These are phyloP conservation scores for Carex sylvatica DNA, from an alignment of 202 grass and related monocot genomes.

Conservation along the genomic window DNA sequence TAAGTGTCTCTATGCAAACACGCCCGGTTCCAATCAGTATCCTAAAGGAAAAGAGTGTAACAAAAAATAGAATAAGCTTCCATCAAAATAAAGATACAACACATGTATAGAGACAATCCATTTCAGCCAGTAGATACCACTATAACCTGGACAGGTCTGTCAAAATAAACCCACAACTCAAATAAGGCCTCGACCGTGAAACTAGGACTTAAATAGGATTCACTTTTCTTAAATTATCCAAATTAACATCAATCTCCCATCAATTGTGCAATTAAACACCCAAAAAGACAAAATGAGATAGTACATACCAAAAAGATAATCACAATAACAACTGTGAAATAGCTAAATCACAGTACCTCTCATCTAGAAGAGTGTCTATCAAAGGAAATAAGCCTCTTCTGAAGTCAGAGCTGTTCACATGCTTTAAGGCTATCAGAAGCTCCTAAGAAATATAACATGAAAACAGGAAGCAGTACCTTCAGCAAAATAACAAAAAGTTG, in stretches of 20 bases:
- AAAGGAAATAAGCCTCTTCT: conserved; percentile 80
- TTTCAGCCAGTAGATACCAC: background rate
- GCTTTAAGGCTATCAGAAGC: conserved; percentile 86
- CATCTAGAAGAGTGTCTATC: conserved; percentile 99
- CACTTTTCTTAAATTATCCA: background rate
- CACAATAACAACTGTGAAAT: background rate
- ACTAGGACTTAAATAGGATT: background rate
- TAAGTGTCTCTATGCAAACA: conserved; percentile 93
- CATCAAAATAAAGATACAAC: background rate
- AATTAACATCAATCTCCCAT: background rate
- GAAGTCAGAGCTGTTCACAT: conserved; percentile 92
- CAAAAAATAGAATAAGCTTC: conserved; percentile 14
- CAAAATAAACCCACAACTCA: background rate
- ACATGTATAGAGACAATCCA: background rate
- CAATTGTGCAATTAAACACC: background rate
- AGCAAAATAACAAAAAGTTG: background rate
- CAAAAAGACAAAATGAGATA: background rate
- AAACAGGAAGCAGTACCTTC: conserved; percentile 24
- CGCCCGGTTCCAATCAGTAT: conserved; percentile 92
- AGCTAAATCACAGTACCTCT: conserved; percentile 49
- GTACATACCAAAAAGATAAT: background rate
- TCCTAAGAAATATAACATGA: conserved; percentile 48
- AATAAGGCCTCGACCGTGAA: background rate
- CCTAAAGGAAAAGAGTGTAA: conserved; percentile 45
- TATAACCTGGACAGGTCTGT: background rate